These are phyloP conservation scores for Liquidambar formosana DNA, from an alignment of 164 flowering plant species.

Conservation along the genomic window DNA sequence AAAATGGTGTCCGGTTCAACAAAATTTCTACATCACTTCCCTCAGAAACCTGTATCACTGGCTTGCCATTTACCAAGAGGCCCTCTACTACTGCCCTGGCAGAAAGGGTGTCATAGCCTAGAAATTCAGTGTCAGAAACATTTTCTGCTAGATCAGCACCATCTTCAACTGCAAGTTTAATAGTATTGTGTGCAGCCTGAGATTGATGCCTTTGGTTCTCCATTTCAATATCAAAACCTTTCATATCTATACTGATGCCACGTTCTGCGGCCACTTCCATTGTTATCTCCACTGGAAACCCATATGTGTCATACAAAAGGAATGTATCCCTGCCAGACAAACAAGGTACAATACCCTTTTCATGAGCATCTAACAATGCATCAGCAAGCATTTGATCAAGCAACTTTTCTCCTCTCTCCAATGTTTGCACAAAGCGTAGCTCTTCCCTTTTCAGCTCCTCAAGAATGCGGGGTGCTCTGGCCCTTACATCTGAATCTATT, in stretches of 20 bases:
- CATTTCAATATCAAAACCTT: slow-evolving; percentile 77
- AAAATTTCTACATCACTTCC: slow-evolving; percentile 87
- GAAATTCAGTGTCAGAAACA: slow-evolving; percentile 73
- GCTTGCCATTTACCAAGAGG: slow-evolving; percentile 73
- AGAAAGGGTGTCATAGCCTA: slow-evolving; percentile 82
- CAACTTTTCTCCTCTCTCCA: slow-evolving; percentile 92
- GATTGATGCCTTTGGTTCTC: slow-evolving; percentile 86
- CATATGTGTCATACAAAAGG: slow-evolving; percentile 85
- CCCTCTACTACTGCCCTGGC: slow-evolving; percentile 66
- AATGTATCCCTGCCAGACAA: slow-evolving; percentile 91
- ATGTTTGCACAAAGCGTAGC: slow-evolving; percentile 76
- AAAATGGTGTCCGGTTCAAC: slow-evolving; percentile 81
- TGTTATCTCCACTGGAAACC: slow-evolving; percentile 93
- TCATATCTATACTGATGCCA: slow-evolving; percentile 75
- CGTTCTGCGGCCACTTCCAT: slow-evolving; percentile 80
- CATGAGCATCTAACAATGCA: slow-evolving; percentile 47
- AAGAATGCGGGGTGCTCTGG: slow-evolving; percentile 53
- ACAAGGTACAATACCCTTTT: slow-evolving; percentile 47
- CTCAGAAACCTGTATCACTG: slow-evolving; percentile 59
- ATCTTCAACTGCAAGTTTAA: slow-evolving; percentile 72
- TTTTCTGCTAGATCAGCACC: slow-evolving; percentile 45
- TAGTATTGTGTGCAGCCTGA: slow-evolving; percentile 86
- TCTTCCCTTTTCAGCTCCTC: slow-evolving; percentile 93
- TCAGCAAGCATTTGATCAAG: slow-evolving; percentile 73
- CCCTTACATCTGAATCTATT: slow-evolving; percentile 69